These are phyloP conservation scores for Quercus variabilis DNA, from an alignment of 306 rosid genomes.

Conservation along the genomic window DNA sequence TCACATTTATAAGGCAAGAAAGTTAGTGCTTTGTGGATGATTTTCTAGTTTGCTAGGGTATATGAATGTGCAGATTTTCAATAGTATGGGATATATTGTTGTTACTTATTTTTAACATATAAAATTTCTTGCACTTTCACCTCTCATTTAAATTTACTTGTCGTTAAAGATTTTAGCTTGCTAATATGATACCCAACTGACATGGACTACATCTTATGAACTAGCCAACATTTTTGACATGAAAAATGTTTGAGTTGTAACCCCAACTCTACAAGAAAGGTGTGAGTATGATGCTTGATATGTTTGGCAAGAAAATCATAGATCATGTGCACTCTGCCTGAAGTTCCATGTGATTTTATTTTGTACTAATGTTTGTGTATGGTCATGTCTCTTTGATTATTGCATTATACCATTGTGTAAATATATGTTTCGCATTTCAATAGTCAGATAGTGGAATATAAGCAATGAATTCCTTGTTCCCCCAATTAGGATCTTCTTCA, in stretches of 20 bases:
- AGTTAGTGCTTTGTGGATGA: not conserved
- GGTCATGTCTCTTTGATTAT: not conserved
- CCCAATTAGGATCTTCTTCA: too few relatives aligned
- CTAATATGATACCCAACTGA: constrained; percentile 4
- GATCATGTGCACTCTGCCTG: not conserved
- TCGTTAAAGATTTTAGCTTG: not conserved
- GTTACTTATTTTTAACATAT: not conserved
- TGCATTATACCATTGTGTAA: not conserved
- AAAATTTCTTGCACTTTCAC: not conserved
- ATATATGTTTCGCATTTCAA: not conserved
- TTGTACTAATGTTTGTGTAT: not conserved
- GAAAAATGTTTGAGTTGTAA: constrained; percentile 73
- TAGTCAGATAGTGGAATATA: not conserved
- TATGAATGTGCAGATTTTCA: not conserved
- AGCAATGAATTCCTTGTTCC: not conserved
- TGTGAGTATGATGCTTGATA: constrained; percentile 37
- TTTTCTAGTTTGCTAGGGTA: not conserved
- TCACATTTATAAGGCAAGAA: not conserved
- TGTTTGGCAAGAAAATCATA: constrained; percentile 11
- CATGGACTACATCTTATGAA: constrained; percentile 16
- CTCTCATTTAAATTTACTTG: not conserved
- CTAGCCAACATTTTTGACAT: constrained; percentile 77
- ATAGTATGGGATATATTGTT: not conserved
- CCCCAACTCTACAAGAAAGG: constrained; percentile 64
- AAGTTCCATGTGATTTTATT: not conserved